A percentile compares a stretch with the other conserved stretches of the same genome.
phyloP scores from a whole-genome alignment of 768 basidiomycete species.

The Termitomyces sp. region DNA sequence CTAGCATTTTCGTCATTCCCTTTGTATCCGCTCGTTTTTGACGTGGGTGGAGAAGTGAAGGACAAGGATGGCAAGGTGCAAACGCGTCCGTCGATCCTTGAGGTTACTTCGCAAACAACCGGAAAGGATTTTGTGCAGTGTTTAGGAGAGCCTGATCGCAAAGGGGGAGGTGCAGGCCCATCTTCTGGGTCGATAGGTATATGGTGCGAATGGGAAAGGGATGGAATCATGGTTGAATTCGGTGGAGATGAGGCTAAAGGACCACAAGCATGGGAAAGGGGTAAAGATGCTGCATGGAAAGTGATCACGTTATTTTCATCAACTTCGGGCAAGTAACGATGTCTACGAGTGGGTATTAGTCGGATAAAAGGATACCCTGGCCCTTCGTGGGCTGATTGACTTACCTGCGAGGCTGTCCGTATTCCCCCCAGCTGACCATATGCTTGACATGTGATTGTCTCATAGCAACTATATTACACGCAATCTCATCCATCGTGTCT shows the following conservation, averaged over 20 bases:
- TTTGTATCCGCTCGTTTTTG: slow-evolving; percentile 44
- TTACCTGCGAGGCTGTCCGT: background rate
- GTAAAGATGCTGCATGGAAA: slow-evolving; percentile 77
- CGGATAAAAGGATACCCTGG: background rate
- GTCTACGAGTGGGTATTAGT: background rate
- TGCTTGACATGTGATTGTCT: slow-evolving; percentile 6
- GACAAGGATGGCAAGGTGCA: slow-evolving; percentile 32
- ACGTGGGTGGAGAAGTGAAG: slow-evolving; percentile 25
- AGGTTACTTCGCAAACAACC: slow-evolving; percentile 44
- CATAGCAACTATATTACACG: slow-evolving; percentile 1
- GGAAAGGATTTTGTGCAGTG: slow-evolving; percentile 73
- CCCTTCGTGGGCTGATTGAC: background rate
- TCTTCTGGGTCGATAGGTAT: slow-evolving; percentile 83
- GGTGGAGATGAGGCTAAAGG: slow-evolving; percentile 74
- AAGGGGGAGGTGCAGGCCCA: slow-evolving; percentile 86
- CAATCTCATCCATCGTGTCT: background rate
- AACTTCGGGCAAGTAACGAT: background rate
- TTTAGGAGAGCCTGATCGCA: slow-evolving; percentile 84
- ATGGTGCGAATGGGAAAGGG: slow-evolving; percentile 88
- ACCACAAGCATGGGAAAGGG: slow-evolving; percentile 83
- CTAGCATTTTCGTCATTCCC: slow-evolving; percentile 55
- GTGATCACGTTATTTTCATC: slow-evolving; percentile 58
- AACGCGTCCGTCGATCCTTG: slow-evolving; percentile 33
- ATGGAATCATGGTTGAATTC: slow-evolving; percentile 84
- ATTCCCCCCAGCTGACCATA: background rate